Percentiles rank a stretch among this genome's conserved stretches.
These are phyloP conservation scores for Penicillium flavigenum DNA, from an alignment of 495 filamentous ascomycete genomes.

Conservation along the genomic window DNA sequence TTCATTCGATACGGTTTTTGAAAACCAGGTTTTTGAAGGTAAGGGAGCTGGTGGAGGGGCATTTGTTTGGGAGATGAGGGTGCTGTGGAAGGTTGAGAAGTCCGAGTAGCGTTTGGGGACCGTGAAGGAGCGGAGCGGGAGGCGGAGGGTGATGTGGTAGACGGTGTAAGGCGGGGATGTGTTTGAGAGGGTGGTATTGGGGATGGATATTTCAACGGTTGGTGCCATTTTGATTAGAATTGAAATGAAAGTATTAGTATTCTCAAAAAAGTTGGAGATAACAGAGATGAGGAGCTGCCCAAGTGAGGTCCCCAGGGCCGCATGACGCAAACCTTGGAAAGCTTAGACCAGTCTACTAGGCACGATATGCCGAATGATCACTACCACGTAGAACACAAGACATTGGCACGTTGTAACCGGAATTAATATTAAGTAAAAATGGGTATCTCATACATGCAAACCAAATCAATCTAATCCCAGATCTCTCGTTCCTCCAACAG, in stretches of 20 bases:
- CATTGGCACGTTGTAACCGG: not conserved
- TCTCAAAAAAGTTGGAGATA: conserved; percentile 5
- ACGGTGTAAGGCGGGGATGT: conserved; percentile 75
- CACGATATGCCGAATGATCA: conserved; percentile 3
- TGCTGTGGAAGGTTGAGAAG: conserved; percentile 73
- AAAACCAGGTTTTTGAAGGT: conserved; percentile 83
- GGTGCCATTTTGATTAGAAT: conserved; percentile 59
- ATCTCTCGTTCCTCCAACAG: conserved; percentile 68
- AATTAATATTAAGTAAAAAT: conserved; percentile 5
- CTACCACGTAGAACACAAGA: conserved; percentile 2
- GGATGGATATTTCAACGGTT: conserved; percentile 77
- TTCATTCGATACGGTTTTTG: conserved; percentile 71
- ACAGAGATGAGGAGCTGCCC: not conserved
- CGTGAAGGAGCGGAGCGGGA: conserved; percentile 83
- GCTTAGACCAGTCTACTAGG: conserved; percentile 10
- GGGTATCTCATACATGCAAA: conserved; percentile 21
- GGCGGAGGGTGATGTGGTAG: conserved; percentile 87
- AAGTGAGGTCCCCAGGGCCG: not conserved
- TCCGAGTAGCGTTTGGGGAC: conserved; percentile 94
- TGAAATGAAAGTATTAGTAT: conserved; percentile 1
- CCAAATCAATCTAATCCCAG: conserved; percentile 30
- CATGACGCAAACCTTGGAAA: conserved; percentile 18
- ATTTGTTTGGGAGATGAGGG: conserved; percentile 63
- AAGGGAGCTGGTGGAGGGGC: conserved; percentile 62
- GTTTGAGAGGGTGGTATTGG: conserved; percentile 63